phyloP scores from a whole-genome alignment of 1,284 basidiomycete species.

The Calocybe gambosa region DNA sequence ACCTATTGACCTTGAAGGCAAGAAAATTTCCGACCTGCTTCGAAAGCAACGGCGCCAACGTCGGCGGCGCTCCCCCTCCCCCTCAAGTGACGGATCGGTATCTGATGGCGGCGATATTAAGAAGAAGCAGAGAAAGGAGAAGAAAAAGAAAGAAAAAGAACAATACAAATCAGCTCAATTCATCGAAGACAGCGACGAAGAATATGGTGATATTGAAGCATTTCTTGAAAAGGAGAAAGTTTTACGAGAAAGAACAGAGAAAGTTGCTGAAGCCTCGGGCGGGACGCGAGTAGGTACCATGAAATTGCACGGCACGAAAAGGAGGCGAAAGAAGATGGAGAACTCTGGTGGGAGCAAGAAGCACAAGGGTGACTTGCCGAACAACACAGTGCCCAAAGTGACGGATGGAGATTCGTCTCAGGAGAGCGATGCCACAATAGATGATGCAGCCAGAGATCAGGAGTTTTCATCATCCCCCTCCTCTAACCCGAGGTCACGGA shows the following conservation, averaged over 20 bases:
- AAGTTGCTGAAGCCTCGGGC: constrained; percentile 33
- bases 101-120: constrained; percentile 38
- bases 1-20: constrained; percentile 72
- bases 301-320: constrained; percentile 65
- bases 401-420: constrained; percentile 5
- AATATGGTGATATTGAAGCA: constrained; percentile 65
- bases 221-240: constrained; percentile 76
- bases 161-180: constrained; percentile 85
- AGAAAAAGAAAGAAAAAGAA: constrained; percentile 67
- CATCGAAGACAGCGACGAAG: constrained; percentile 84
- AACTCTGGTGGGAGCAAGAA: constrained; percentile 26
- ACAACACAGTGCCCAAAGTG: constrained; percentile 3
- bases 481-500: constrained; percentile 19
- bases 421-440: constrained; percentile 1
- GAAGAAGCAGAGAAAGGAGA: constrained; percentile 43
- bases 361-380: constrained; percentile 15
- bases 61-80: constrained; percentile 42
- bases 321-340: constrained; percentile 40
- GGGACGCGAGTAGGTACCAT: constrained; percentile 43
- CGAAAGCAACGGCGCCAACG: constrained; percentile 53
- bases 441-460: background rate
- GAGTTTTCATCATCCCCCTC: constrained; percentile 9
- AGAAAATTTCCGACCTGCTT: constrained; percentile 62
- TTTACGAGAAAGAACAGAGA: constrained; percentile 38
- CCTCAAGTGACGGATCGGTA: constrained; percentile 35